Percentiles rank a stretch among this genome's conserved stretches.
These are phyloP conservation scores for Salix arbutifolia DNA, from an alignment of 345 rosid genomes.

Conservation along the genomic window DNA sequence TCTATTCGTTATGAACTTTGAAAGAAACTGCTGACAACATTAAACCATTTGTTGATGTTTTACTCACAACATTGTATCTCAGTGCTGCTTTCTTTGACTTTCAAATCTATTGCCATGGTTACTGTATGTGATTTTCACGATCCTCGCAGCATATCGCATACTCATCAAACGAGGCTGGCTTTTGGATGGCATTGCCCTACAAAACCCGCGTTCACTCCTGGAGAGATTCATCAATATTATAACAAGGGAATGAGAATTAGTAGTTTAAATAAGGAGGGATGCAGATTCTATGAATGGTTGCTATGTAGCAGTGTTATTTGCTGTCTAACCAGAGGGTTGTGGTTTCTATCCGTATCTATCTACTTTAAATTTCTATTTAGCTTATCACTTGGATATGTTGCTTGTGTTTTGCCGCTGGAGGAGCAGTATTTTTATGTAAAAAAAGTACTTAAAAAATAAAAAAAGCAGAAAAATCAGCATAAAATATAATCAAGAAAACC, in stretches of 20 bases:
- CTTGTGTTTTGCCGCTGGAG: too few species aligned
- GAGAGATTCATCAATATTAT: not conserved
- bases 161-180: not conserved
- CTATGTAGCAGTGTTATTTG: not conserved
- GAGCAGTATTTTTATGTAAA: too few species aligned
- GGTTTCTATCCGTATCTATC: slow-evolving; percentile 4
- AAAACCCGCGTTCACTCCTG: slow-evolving; percentile 8
- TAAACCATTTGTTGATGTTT: slow-evolving; percentile 23
- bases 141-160: not conserved
- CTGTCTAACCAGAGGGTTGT: not conserved
- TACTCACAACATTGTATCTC: slow-evolving; percentile 2
- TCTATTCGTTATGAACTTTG: slow-evolving; percentile 17
- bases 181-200: slow-evolving; percentile 7
- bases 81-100: not conserved
- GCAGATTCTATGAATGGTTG: not conserved
- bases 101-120: not conserved
- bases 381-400: not conserved
- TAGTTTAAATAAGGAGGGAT: not conserved
- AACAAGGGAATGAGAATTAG: not conserved
- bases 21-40: slow-evolving; percentile 17
- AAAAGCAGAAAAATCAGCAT: too few species aligned
- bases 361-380: slow-evolving; percentile 10
- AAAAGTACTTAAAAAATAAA: too few species aligned
- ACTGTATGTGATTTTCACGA: not conserved
- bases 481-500: too few species aligned